Evolutionary conservation across 208 protist species (phyloP).

Genomic region (Leishmania major): DNA sequence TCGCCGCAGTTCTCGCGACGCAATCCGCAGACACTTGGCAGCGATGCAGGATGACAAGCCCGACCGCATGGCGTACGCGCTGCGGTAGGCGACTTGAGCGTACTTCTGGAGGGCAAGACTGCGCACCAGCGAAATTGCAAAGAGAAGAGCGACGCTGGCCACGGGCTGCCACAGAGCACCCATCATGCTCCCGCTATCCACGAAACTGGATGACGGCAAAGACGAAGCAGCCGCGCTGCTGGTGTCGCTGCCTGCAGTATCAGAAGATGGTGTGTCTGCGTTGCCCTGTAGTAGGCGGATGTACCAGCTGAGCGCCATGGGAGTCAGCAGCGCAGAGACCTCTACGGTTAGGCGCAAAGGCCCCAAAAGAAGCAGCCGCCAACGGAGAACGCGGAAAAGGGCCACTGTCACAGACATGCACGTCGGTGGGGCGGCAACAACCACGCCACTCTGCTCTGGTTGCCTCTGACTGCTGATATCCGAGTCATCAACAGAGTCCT

Average conservation of each 20-base stretch:
- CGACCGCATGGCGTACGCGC: conserved; percentile 40
- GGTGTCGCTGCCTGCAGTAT: not conserved
- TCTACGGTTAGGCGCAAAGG: conserved; percentile 57
- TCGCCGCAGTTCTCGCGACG: conserved; percentile 32
- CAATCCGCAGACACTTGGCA: conserved; percentile 75
- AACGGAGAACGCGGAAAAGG: conserved; percentile 43
- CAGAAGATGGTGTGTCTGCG: not conserved
- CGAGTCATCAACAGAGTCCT: not conserved
- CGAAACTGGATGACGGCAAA: not conserved
- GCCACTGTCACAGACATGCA: conserved; percentile 40
- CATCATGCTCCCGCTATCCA: not conserved
- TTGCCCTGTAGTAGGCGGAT: conserved; percentile 28
- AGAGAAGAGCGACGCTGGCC: conserved; percentile 40
- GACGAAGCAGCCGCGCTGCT: not conserved
- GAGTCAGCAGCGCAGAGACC: conserved; percentile 40
- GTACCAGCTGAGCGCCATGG: conserved; percentile 56
- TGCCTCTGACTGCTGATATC: not conserved
- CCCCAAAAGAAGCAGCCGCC: conserved; percentile 38
- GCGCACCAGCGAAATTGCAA: conserved; percentile 42
- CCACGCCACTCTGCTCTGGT: conserved; percentile 11
- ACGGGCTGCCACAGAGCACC: not conserved
- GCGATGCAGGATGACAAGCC: conserved; percentile 73
- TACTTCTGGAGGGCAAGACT: conserved; percentile 53
- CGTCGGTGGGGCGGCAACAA: conserved; percentile 45
- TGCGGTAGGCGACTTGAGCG: conserved; percentile 42